Evolutionary conservation across 2,329 filamentous ascomycete species (phyloP), one percentile per base, ranked within the genome.

Genomic region (Xylariaceae sp.): DNA sequence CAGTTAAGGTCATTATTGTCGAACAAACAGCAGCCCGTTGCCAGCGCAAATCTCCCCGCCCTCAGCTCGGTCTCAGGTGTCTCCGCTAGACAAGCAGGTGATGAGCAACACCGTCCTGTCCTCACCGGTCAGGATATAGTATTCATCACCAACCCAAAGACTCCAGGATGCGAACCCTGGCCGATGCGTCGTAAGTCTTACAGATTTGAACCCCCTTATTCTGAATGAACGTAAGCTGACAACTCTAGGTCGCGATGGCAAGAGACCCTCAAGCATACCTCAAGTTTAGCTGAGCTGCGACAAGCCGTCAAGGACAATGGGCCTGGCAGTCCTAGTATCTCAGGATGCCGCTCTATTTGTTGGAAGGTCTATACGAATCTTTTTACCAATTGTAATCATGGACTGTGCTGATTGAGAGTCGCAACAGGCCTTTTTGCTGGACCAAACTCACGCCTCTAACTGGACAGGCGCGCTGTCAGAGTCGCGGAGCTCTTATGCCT

Each of bases 291-390:
- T n/a, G 81, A 86, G 61, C 77, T 92, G 57, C 85, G 83, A 73
- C 79, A 79, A 64, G 84, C 85, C n/a, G 80, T 90, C 55, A 84
- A 81, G 72, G 76, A 81, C 64, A 81, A 85, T 67, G 82, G 82
- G 15, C 73, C 81, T 13, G 73, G 73, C 9, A 88, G 82, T 68
- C 85, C 87, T 53, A 91, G 88, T 71, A 76, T 86, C 56, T 79
- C 85, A 51, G 91, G 90, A 11, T 84, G 92, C 64, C 86, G 92
- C 58, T 97, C 93, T 2, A 82, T 95, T 44, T 96, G 89, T 74
- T 97, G 93, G 93, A 97, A 96, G 84, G 89, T 88, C 50, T 55
- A 47, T 18, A 30, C 50, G 45, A 52, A 53, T 8, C 23, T 53
- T 45, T 49, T 35, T 8, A 52, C 4, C 5, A 4, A 30, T 53